Evolutionary conservation across 208 protist genomes (phyloP).

Genomic region (Trypanosoma brucei): DNA sequence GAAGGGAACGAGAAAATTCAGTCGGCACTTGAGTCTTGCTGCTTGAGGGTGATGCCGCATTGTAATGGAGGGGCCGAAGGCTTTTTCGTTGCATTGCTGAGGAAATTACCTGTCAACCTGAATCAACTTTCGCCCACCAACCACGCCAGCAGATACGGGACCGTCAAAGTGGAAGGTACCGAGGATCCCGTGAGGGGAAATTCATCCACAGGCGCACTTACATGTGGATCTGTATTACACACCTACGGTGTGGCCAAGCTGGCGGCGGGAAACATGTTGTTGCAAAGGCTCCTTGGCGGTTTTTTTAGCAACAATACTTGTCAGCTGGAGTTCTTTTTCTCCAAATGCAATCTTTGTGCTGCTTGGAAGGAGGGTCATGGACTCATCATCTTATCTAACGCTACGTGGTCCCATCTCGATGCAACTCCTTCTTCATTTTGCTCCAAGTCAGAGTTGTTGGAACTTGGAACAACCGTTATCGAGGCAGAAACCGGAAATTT

Average conservation of each 20-base stretch:
- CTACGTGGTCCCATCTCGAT: conserved; percentile 22
- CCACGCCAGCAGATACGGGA: background rate
- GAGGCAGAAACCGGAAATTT: conserved; percentile 34
- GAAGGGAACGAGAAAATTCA: conserved; percentile 1
- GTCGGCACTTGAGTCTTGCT: conserved; percentile 22
- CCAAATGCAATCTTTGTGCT: conserved; percentile 14
- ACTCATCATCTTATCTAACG: conserved; percentile 34
- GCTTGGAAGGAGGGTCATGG: conserved; percentile 42
- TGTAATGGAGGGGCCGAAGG: conserved; percentile 48
- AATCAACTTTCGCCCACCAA: background rate
- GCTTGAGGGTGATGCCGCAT: conserved; percentile 70
- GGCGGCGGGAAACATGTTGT: conserved; percentile 17
- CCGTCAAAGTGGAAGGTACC: background rate
- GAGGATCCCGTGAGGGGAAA: background rate
- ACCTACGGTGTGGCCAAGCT: conserved; percentile 15
- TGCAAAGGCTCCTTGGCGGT: conserved; percentile 24
- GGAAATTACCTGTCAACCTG: conserved; percentile 6
- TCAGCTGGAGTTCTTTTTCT: conserved; percentile 12
- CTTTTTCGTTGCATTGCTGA: conserved; percentile 70
- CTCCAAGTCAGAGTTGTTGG: conserved; percentile 23
- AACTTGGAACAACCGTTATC: conserved; percentile 46
- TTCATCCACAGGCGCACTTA: background rate
- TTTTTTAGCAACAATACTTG: conserved; percentile 26
- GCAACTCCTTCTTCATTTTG: conserved; percentile 10
- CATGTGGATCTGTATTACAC: conserved; percentile 16